A percentile compares a stretch with the other conserved stretches of the same genome.
These are phyloP conservation scores for Trapa incisa DNA, from an alignment of 345 rosid species.

Conservation along the genomic window DNA sequence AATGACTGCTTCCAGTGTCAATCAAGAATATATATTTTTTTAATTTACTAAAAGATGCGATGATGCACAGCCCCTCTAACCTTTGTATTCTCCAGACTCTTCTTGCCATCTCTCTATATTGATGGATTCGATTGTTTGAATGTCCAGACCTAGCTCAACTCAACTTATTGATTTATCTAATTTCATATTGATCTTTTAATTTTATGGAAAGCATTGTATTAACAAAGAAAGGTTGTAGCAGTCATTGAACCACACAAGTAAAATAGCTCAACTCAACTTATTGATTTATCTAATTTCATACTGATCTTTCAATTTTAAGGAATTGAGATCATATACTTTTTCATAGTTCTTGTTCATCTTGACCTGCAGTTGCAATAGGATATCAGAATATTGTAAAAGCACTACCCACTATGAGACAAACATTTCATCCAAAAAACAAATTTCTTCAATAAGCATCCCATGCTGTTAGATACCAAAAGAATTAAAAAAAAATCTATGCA, in stretches of 20 bases:
- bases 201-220: too few relatives aligned
- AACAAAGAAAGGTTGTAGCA: too few relatives aligned
- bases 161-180: not conserved
- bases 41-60: too few relatives aligned
- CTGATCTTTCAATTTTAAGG: not conserved
- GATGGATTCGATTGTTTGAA: too few relatives aligned
- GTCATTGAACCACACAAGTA: not conserved
- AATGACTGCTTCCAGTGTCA: too few relatives aligned
- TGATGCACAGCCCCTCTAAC: too few relatives aligned
- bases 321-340: slow-evolving; percentile 17
- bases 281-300: not conserved
- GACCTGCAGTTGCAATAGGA: slow-evolving; percentile 21
- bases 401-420: slow-evolving; percentile 4
- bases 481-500: not conserved
- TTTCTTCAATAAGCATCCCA: too few relatives aligned
- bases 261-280: not conserved
- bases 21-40: too few relatives aligned
- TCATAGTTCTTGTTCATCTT: slow-evolving; percentile 23
- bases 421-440: not conserved
- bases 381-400: not conserved
- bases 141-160: too few relatives aligned
- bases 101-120: too few relatives aligned
- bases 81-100: too few relatives aligned
- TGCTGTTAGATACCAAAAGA: too few relatives aligned
- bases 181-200: not conserved